A percentile compares a stretch with the other conserved stretches of the same genome.
Evolutionary conservation across 2,329 filamentous ascomycete species (phyloP).

Genomic region (Trichoderma guizhouense): DNA sequence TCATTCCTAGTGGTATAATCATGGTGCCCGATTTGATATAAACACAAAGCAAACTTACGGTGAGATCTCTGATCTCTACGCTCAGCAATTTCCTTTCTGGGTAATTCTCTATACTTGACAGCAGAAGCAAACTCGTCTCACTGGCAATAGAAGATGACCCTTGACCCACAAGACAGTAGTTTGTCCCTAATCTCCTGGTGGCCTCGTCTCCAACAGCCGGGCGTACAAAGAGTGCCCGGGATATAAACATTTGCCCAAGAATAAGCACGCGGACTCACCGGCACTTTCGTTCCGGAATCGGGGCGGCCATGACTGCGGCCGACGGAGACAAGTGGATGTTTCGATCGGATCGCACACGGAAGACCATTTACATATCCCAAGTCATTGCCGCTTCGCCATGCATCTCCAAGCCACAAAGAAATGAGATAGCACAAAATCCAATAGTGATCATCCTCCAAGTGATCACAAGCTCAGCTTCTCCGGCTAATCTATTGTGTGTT

Average conservation of each 20-base stretch:
- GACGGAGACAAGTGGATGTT: not conserved
- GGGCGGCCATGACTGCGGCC: not conserved
- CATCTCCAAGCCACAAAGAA: not conserved
- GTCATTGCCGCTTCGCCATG: not conserved
- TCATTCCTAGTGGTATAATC: not conserved
- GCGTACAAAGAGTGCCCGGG: not conserved
- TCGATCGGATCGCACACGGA: not conserved
- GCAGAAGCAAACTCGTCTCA: not conserved
- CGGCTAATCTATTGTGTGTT: not conserved
- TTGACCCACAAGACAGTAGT: not conserved
- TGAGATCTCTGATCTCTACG: not conserved
- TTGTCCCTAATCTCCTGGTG: not conserved
- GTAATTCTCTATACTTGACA: not conserved
- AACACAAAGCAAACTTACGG: not conserved
- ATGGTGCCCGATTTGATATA: not conserved
- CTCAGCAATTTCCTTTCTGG: not conserved
- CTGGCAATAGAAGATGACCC: not conserved
- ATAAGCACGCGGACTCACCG: not conserved
- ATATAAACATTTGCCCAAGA: not conserved
- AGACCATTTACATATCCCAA: not conserved
- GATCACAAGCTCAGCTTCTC: not conserved
- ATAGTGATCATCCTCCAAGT: not conserved
- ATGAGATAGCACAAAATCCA: not conserved
- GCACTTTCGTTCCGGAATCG: not conserved
- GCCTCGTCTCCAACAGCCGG: not conserved